These are phyloP conservation scores for Populus tomentosa DNA, from an alignment of 441 rosid species.

Conservation along the genomic window DNA sequence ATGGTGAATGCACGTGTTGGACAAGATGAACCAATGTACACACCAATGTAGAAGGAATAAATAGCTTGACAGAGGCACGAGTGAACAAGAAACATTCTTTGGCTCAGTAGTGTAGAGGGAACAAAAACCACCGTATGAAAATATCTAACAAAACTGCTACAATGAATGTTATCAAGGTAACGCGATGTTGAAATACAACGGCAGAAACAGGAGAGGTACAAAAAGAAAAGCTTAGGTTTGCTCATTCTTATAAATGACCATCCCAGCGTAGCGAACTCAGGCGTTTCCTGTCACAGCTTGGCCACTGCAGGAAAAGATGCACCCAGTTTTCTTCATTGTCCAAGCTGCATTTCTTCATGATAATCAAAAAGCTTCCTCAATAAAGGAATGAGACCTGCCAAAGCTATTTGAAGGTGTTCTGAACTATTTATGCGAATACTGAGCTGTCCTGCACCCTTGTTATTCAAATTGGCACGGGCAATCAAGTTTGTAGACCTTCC, in stretches of 20 bases:
- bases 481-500: constrained; percentile 75
- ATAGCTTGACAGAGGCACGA: no score
- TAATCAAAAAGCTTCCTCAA: constrained; percentile 50
- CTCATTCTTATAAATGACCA: neutral
- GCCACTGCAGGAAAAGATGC: constrained; percentile 15
- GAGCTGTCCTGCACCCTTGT: constrained; percentile 84
- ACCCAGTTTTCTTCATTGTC: constrained; percentile 55
- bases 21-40: no score
- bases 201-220: neutral
- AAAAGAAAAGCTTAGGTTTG: neutral
- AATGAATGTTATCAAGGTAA: neutral
- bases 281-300: constrained; percentile 19
- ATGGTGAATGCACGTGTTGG: no score
- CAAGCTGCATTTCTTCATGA: constrained; percentile 53
- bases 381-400: constrained; percentile 48
- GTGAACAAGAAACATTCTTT: no score
- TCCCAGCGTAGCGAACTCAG: no score
- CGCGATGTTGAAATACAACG: neutral
- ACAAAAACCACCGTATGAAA: no score
- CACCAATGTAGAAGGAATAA: no score
- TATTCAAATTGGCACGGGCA: constrained; percentile 78
- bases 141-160: no score
- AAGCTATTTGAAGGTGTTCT: constrained; percentile 84
- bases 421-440: constrained; percentile 78
- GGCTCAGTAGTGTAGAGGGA: no score